Evolutionary conservation across 148 eudicot genomes (phyloP), one percentile per base, ranked within the genome.

Genomic region (Cornus kousa): DNA sequence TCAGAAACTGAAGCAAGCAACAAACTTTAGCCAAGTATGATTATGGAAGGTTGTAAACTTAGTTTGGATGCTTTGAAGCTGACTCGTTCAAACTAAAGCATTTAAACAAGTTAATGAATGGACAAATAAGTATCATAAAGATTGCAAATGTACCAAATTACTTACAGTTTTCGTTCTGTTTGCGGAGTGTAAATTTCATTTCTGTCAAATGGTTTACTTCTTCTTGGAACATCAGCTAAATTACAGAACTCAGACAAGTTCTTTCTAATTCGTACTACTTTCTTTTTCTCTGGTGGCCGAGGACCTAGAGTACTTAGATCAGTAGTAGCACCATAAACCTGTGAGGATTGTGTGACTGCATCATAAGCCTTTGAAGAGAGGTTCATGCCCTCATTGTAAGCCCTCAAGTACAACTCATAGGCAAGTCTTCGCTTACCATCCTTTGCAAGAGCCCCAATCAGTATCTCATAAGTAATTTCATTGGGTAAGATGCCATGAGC

Each of bases 391-490:
- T 92, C 92, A 14, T 83, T 85, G 4, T 73, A 66, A 62, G 89
- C 98, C 85, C 87, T 83, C 89, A 90, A 20, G 71, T 90, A 91
- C 82, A 91, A 19, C 78, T 94, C 98, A 82, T 91, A 91, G 7
- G 98, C 99, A 32, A 94, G 81, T 85, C 84, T 92, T 16, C 97
- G 97, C 64, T 94, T 96, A 59, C 95, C 98, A 77, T 90, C 99
- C 64, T 86, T 89, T 9, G 91, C 87, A 11, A 93, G 93, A 80
- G 92, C 97, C 80, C 82, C 90, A 43, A 94, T 92, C 85, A 96
- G 73, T 87, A 84, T 83, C 31, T 94, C 98, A 43, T 86, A 96
- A 5, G 97, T 92, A 71, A 94, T 82, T 80, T 92, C 90, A 40
- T 96, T 89, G 4, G 99, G 94, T 39, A 82, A 78, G 64, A 94